Evolutionary conservation across 345 rosid species (phyloP).

Genomic region (Hibiscus syriacus): DNA sequence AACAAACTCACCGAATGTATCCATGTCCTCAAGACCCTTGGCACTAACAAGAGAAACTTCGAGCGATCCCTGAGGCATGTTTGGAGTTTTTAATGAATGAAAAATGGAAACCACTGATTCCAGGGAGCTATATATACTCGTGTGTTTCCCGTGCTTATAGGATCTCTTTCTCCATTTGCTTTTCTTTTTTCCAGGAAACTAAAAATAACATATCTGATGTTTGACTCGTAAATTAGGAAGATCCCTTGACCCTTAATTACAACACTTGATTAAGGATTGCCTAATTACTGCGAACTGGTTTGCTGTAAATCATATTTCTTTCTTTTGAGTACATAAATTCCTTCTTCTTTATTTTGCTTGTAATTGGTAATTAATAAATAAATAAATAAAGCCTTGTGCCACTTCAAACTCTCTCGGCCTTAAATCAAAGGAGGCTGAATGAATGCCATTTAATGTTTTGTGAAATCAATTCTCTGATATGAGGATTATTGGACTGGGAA

Average conservation of each 20-base stretch:
- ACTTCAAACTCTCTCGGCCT: too few relatives aligned
- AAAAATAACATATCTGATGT: neutral
- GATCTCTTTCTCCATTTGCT: neutral
- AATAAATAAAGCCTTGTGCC: too few relatives aligned
- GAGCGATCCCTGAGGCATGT: slow-evolving; percentile 57
- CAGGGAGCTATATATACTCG: neutral
- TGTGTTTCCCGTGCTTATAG: neutral
- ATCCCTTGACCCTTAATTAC: neutral
- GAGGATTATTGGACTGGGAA: too few relatives aligned
- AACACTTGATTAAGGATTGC: neutral
- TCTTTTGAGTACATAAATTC: too few relatives aligned
- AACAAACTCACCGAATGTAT: slow-evolving; percentile 38
- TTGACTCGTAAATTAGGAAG: neutral
- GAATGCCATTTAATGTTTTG: too few relatives aligned
- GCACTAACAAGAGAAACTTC: slow-evolving; percentile 55
- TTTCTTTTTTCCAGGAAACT: neutral
- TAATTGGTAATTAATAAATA: too few relatives aligned
- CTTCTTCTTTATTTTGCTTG: too few relatives aligned
- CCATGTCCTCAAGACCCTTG: slow-evolving; percentile 52
- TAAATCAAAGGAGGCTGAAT: too few relatives aligned
- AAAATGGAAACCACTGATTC: neutral
- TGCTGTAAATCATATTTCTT: neutral
- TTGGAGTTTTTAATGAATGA: neutral
- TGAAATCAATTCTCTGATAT: neutral
- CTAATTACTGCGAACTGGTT: neutral